Conservation (phyloP, 2,329 filamentous ascomycete species). For the Talaromyces albobiverticillius region DNA sequence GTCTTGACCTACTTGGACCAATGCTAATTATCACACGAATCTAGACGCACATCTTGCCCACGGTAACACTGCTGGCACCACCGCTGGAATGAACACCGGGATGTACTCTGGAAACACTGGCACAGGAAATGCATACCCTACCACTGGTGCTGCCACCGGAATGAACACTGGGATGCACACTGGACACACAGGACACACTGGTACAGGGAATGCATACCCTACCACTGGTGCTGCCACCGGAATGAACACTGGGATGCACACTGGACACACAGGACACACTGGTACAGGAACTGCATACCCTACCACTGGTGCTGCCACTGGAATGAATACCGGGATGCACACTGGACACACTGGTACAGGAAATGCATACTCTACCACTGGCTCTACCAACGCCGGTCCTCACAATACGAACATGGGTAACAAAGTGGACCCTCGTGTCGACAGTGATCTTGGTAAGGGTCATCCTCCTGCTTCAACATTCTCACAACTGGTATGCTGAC, state of each 20-base stretch:
- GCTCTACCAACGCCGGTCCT: conserved; percentile 36
- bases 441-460: conserved; percentile 29
- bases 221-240: conserved; percentile 27
- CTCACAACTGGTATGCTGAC: background rate
- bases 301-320: conserved; percentile 21
- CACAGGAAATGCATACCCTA: background rate
- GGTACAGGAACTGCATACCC: too few relatives aligned
- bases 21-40: too few relatives aligned
- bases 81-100: background rate
- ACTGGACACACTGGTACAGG: conserved; percentile 2
- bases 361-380: conserved; percentile 10
- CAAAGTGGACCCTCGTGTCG: conserved; percentile 38
- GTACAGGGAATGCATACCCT: conserved; percentile 4
- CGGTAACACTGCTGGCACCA: conserved; percentile 20
- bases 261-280: background rate
- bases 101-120: background rate
- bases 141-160: conserved; percentile 17
- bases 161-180: background rate
- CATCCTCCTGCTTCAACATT: background rate
- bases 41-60: too few relatives aligned
- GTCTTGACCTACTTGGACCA: too few relatives aligned
- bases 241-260: too few relatives aligned
- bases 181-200: conserved; percentile 1
- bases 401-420: conserved; percentile 32
- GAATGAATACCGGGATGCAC: conserved; percentile 1